Base-by-base conservation (phyloP, 768 basidiomycete species). In the Phylloporus sp. region DNA sequence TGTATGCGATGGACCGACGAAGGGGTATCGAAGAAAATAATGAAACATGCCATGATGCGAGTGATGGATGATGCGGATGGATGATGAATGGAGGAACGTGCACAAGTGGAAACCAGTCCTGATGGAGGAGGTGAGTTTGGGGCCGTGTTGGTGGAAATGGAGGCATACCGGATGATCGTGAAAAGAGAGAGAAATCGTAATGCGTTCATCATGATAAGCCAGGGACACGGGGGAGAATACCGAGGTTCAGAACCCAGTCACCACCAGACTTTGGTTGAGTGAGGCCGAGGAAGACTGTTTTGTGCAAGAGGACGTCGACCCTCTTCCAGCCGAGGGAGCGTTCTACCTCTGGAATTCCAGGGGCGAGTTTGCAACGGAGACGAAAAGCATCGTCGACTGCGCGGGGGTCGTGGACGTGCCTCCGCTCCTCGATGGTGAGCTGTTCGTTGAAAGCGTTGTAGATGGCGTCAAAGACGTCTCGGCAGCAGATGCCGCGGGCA, bases 401-500 rank as follows among this genome's bases (percentile, higher is more conserved):
- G 6, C 55, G 54, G 24, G 58, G 58, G 33, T 57, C 44, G 34
- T 46, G 48, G 46, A 65, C 55, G 20, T 66, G 64, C 47, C 69
- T 54, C 45, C 66, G 69, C 26, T 84, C 80, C 27, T 71, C 66
- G 20, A 56, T 54, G 1, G 74, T 73, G 58, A 84, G 64, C 8
- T 67, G 69, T 29, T 66, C 61, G 38, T 72, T 61, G 49, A 75
- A 79, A 6, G 71, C 63, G 34, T 75, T 70, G 56, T 78, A 74
- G 22, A 86, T 81, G 9, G 73, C 76, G 44, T 73, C 61, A 57
- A 83, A 81, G 27, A 86, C 72, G 42, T 85, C 82, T 20, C 76
- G 69, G 54, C 79, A 76, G 13, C 74, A 65, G 45, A 84, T 67
- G 11, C 75, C 75, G 33, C 60, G 61, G 18, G 64, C 40, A 29